A percentile compares a stretch with the other conserved stretches of the same genome.
phyloP scores from a whole-genome alignment of 306 rosid species.

The Astragalus glycyphyllos region DNA sequence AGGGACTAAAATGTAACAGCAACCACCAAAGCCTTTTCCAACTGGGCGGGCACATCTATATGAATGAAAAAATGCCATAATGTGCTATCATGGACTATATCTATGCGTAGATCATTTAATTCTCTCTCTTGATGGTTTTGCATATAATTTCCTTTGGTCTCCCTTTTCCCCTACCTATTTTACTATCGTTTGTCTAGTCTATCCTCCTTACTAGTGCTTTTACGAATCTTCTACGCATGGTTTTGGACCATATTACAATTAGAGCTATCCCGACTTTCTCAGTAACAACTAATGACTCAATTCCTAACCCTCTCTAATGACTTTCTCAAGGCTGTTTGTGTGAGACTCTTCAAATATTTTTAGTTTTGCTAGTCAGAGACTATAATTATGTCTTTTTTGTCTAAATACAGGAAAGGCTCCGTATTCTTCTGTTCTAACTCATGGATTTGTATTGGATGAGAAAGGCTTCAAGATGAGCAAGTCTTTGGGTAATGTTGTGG shows the following conservation, averaged over 20 bases:
- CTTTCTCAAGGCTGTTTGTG: background rate
- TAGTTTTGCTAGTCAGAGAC: conserved; percentile 25
- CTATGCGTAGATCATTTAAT: background rate
- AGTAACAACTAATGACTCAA: background rate
- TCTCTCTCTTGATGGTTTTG: conserved; percentile 3
- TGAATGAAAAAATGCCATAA: conserved; percentile 5
- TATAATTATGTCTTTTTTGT: conserved; percentile 42
- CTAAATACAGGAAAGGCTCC: conserved; percentile 89
- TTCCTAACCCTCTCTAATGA: background rate
- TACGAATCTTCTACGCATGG: background rate
- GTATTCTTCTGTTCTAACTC: conserved; percentile 85
- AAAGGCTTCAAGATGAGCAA: conserved; percentile 99
- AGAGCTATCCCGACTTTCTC: conserved; percentile 6
- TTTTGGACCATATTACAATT: background rate
- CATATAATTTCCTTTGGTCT: background rate
- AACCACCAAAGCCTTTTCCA: background rate
- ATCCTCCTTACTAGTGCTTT: background rate
- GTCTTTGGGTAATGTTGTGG: conserved; percentile 96
- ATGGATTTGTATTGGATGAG: conserved; percentile 98
- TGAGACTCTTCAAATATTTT: background rate
- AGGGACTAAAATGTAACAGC: background rate
- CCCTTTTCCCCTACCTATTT: background rate
- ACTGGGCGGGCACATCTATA: background rate
- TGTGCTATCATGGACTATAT: background rate
- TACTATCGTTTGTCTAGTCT: conserved; percentile 17